Base-by-base conservation (phyloP, 1,139 yeast genomes). In the Sugiyamaella paludigena region DNA sequence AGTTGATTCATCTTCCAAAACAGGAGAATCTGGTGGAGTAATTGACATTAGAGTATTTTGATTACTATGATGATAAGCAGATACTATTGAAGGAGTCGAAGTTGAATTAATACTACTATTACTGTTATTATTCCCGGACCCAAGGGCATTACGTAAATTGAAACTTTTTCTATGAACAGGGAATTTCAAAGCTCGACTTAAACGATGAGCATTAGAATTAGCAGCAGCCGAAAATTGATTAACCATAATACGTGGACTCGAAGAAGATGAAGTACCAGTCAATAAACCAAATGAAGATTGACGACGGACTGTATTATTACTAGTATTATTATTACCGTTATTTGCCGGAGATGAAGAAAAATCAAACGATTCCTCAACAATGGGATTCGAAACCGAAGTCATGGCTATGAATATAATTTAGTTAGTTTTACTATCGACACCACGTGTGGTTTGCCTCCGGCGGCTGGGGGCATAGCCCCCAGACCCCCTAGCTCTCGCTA, bases 11-110 rank as follows among this genome's bases (percentile, higher is more conserved):
- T 41, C 26, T 32, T 43, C 37, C 24, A 36, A 26, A 10, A 29
- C 26, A 1, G 49, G 49, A 11, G 49, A 45, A 36, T 45, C 49
- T 15, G 49, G 49, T n/a, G 49, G 49, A 12, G 49, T 45, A 16
- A 39, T 26, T 2, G 34, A 13, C 15, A 13, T 13, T 13, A 31
- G 4, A 31, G 12, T 31, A 13, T 31, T 31, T 13, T 13, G 12
- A 30, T 24, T 30, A 6, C 8, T 5, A 19, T 19, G 24, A 5
- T 19, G 24, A 5, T 19, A n/a, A 8, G 13, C 7, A 27, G 26
- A 27, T 7, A 27, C 37, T n/a, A 35, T 27, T 10, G 35, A 9
- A 1, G 44, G 35, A n/a, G 38, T 37, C 12, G 7, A 27, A 27
- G 32, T 33, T 32, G 15, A 38, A 27, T 37, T 15, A 15, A 39